Conservation (phyloP, 225 moss, liverwort and hornwort genomes). For the Marchantia paleacea region DNA sequence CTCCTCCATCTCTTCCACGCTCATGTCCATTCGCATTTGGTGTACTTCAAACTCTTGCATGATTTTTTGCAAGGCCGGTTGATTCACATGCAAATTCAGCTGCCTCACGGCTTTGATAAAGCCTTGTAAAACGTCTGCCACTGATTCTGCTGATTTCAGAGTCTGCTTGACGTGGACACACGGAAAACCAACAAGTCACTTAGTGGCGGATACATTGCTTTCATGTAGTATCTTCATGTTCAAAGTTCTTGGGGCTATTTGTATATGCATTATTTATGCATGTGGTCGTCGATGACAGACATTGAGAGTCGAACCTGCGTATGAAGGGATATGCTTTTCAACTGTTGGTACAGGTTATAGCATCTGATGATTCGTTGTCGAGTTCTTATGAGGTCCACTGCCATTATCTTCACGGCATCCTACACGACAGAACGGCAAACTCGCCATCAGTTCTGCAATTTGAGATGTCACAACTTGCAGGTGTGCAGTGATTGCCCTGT, state of each 20-base stretch:
- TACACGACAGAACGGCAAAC: neutral
- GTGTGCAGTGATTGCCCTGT: no score
- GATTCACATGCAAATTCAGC: constrained; percentile 16
- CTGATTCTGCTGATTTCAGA: constrained; percentile 23
- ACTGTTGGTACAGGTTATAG: constrained; percentile 20
- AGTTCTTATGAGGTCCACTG: constrained; percentile 16
- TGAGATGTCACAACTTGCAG: no score
- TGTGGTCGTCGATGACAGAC: neutral
- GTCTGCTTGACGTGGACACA: constrained; percentile 4
- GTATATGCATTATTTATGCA: neutral
- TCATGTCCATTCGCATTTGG: constrained; percentile 9
- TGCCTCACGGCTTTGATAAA: constrained; percentile 19
- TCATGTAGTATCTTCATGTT: neutral
- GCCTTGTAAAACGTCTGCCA: constrained; percentile 16
- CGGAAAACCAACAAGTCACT: no score
- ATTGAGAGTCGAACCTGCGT: constrained; percentile 11
- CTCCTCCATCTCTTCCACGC: constrained; percentile 16
- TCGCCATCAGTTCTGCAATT: neutral
- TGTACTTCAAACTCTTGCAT: constrained; percentile 20
- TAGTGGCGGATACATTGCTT: no score
- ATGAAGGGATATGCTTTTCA: constrained; percentile 19
- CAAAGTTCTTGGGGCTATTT: neutral
- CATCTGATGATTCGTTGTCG: constrained; percentile 20
- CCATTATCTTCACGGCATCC: constrained; percentile 22
- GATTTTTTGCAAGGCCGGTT: constrained; percentile 18